Base-by-base conservation (phyloP, 306 rosid species). In the Lathyrus sativus region DNA sequence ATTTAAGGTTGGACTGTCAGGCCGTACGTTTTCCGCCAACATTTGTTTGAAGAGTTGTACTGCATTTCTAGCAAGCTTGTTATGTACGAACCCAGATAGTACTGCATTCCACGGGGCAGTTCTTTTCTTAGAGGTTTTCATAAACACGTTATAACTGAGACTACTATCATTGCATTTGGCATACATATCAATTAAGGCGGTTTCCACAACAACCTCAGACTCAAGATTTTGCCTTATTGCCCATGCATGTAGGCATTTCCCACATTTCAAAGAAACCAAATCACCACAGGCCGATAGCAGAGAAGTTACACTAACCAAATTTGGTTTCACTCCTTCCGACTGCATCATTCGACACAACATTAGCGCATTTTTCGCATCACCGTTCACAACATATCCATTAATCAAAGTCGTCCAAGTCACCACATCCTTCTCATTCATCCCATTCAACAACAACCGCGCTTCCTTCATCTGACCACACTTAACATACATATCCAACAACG, bases 401-500 rank as follows among this genome's bases (percentile, higher is more conserved):
- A 89, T 84, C 91, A 92, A 78, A 48, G 89, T 86, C 13, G 91
- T 86, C 98, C 98, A 92, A 15, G 93, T 81, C 76, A 92, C 87
- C 57, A 89, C 98, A 63, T 92, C 96, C 73, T 85, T 86, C 78
- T 75, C 83, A 39, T 35, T 65, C 68, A 84, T 80, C 48, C 50
- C 74, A 8, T 78, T 66, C 18, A 83, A 82, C 71, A 89, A 70
- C 43, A 44, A 14, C 61, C 13, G 18, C 0, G 96, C 96, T 59
- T 92, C 93, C 53, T 76, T 67, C 88, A 88, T 85, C 72, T 49
- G 48, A 46, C 88, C 88, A 72, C 96, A 89, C 81, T 86, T 86
- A 6, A 82, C 83, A 79, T 88, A 89, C 96, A 89, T 89, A 71
- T 88, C 98, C 79, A 92, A 66, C 82, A 87, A 38, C 1, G 96